Evolutionary conservation across 352 stramenopile species (phyloP), one percentile per base, ranked within the genome.

Genomic region (Pythium folliculosum): DNA sequence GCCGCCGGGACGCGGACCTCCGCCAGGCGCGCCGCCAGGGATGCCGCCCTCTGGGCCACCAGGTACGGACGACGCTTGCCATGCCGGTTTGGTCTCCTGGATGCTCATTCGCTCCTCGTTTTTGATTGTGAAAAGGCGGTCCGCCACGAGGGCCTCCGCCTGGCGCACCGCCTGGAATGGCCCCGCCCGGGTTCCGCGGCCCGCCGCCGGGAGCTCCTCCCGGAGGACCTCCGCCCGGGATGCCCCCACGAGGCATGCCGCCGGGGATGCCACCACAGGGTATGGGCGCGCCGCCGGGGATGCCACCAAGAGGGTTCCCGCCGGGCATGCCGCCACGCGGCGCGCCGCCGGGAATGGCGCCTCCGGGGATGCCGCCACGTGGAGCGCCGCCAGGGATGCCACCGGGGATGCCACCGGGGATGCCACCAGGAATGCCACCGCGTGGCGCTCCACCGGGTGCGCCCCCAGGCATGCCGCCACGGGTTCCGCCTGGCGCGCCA

Each of bases 181-280:
- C 32, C 16, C 67, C 67, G 8, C 62, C 61, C 21, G 62, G 67
- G 72, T 55, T 65, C 22, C 67, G 75, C 51, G 80, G 76, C 49
- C 72, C 78, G 13, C 80, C 80, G 23, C 69, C 77, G 40, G 70
- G 77, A 19, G 69, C 70, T 38, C 72, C 65, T 35, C 79, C 78
- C 45, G 54, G 72, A 49, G 71, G 65, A 27, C 51, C 69, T 30
- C 73, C 72, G 1, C 69, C 70, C 22, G 68, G 65, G 22, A 77
- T 74, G 67, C 37, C 54, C 14, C 56, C 61, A 38, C 35, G 22
- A 58, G 35, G 56, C 32, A 19, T 14, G 25, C n/a, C 37, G n/a
- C 27, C 60, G 22, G 55, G 60, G 38, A 44, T 59, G 38, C 56
- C 63, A 52, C 52, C 57, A 0, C 48, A 45, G 61, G 68, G 72